Evolutionary conservation across 2,329 filamentous ascomycete species (phyloP), one percentile per base, ranked within the genome.

Genomic region (Trichoderma breve): DNA sequence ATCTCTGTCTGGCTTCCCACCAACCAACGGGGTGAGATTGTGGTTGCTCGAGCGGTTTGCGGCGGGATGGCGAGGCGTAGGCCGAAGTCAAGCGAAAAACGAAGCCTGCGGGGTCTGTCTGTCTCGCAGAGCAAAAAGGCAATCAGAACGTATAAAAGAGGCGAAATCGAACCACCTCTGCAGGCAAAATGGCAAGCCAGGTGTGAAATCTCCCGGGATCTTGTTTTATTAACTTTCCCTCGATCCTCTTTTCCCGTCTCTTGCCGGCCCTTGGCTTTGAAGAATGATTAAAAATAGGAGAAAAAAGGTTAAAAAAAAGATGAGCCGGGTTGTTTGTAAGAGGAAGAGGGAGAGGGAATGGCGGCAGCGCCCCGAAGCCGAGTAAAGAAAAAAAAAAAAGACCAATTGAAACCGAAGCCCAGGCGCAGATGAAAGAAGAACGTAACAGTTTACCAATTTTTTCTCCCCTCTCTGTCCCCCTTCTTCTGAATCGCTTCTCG

Each of bases 11-110:
- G 34, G 34, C 60, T 26, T 63, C 53, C 34, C 43, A 60, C 53
- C 43, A 36, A 53, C 21, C 58, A 9, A 21, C 28, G 47, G 32
- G 70, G 64, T 65, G 70, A 68, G 63, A 71, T 71, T 30, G 55
- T 53, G 34, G 34, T 36, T 36, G 34, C 34, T 36, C 21, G 76
- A 21, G 79, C 80, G 80, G 80, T 78, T 82, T 78, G 80, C 77
- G 74, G 78, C 80, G 80, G 80, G 77, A 80, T 74, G 74, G 74
- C 66, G 75, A 80, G 78, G 73, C 74, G 57, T 68, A 72, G 71
- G 73, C 74, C 73, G 74, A 74, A 74, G 73, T 72, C 57, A 72
- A 72, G 71, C 71, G 71, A 60, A 55, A 6, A 39, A 67, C 64
- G 51, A 55, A 57, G 32, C 30, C 53, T 28, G 39, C 32, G 71